phyloP scores from a whole-genome alignment of 345 rosid species.

The Salix exigua region DNA sequence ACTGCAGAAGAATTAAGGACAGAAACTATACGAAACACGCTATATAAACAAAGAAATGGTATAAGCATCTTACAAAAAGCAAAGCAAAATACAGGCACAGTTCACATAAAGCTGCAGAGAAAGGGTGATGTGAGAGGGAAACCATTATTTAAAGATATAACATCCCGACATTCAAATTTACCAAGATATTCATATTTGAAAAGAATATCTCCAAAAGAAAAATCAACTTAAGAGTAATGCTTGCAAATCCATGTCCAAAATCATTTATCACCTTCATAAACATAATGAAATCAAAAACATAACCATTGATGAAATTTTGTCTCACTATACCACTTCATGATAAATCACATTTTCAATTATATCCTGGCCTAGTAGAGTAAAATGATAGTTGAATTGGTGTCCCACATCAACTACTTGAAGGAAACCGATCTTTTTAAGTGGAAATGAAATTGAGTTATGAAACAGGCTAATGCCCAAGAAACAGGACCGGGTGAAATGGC shows the following conservation, averaged over 20 bases:
- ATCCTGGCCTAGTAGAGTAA: no score
- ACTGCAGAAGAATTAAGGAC: constrained; percentile 49
- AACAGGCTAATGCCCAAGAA: no score
- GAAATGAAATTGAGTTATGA: no score
- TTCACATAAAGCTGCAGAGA: background rate
- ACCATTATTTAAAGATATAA: background rate
- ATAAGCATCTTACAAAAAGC: background rate
- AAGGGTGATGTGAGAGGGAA: background rate
- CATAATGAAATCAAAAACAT: background rate
- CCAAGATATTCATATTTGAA: background rate
- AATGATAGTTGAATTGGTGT: no score
- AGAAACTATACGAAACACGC: background rate
- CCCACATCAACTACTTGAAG: no score
- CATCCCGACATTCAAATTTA: background rate
- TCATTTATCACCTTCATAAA: background rate
- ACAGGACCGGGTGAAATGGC: no score
- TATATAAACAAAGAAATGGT: background rate
- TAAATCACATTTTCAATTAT: background rate
- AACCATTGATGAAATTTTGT: background rate
- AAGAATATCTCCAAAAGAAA: background rate
- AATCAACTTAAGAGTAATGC: background rate
- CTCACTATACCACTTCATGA: background rate
- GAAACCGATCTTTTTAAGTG: no score
- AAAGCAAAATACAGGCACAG: background rate
- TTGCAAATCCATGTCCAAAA: background rate